Percentiles rank a stretch among this genome's conserved stretches.
phyloP scores from a whole-genome alignment of 257 asterid genomes.

The Craterostigma plantagineum region DNA sequence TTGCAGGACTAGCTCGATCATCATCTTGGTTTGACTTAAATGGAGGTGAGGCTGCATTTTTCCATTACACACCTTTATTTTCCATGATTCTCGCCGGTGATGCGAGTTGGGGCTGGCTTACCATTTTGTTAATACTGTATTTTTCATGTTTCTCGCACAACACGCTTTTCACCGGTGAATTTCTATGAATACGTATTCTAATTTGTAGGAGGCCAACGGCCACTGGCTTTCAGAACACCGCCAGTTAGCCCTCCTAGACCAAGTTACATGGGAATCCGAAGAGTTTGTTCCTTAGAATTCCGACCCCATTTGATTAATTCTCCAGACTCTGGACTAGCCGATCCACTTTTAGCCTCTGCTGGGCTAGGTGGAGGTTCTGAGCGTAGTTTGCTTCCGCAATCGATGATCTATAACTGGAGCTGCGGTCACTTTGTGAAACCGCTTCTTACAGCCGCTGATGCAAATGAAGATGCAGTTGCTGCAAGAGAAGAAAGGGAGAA shows the following conservation, averaged over 20 bases:
- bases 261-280: slow-evolving; percentile 78
- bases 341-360: slow-evolving; percentile 75
- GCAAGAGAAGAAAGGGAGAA: slow-evolving; percentile 84
- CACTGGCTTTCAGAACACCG: slow-evolving; percentile 90
- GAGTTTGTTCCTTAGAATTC: slow-evolving; percentile 92
- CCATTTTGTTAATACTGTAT: neutral
- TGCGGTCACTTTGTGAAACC: slow-evolving; percentile 97
- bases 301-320: slow-evolving; percentile 83
- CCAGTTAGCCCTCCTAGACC: slow-evolving; percentile 99
- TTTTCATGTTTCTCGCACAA: neutral
- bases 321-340: slow-evolving; percentile 92
- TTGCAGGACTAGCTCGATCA: slow-evolving; percentile 83
- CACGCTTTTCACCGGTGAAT: neutral
- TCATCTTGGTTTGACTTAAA: slow-evolving; percentile 86
- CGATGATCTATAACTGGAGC: slow-evolving; percentile 89
- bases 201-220: slow-evolving; percentile 49
- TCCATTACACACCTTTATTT: too few species aligned
- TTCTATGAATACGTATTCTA: slow-evolving; percentile 5
- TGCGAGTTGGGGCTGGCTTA: neutral
- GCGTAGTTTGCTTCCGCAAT: slow-evolving; percentile 90
- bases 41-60: slow-evolving; percentile 26
- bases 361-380: slow-evolving; percentile 62
- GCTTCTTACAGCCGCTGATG: slow-evolving; percentile 78
- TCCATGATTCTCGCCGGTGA: too few species aligned
- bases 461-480: slow-evolving; percentile 58